Percentiles rank a stretch among this genome's conserved stretches.
These are phyloP conservation scores for Pleoardoris graminearum DNA, from an alignment of 2,329 filamentous ascomycete genomes.

Conservation along the genomic window DNA sequence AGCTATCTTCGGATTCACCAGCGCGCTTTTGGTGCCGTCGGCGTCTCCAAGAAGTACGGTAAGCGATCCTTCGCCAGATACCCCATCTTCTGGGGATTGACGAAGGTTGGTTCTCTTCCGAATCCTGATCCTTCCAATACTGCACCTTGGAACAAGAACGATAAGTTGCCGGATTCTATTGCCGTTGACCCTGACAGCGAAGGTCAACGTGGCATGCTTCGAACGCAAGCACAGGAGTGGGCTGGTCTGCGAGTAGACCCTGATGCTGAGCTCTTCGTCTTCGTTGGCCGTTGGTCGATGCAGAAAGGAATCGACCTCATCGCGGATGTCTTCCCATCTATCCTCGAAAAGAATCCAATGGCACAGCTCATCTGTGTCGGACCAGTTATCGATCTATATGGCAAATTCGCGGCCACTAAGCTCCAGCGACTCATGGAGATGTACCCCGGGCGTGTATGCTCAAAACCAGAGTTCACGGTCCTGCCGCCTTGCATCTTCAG, in stretches of 20 bases:
- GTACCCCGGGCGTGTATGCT: conserved; percentile 67
- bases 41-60: conserved; percentile 70
- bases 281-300: conserved; percentile 70
- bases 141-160: conserved; percentile 61
- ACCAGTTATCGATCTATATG: conserved; percentile 69
- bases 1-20: conserved; percentile 69
- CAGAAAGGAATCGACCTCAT: conserved; percentile 72
- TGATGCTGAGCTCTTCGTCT: conserved; percentile 66
- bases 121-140: conserved; percentile 69
- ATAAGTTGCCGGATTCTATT: conserved; percentile 55
- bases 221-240: conserved; percentile 68
- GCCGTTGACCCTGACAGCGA: conserved; percentile 60
- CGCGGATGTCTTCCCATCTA: conserved; percentile 66
- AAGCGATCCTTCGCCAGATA: conserved; percentile 68
- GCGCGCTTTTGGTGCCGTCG: conserved; percentile 68
- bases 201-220: conserved; percentile 56
- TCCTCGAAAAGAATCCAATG: conserved; percentile 63
- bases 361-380: conserved; percentile 66
- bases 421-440: conserved; percentile 65
- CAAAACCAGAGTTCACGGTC: conserved; percentile 69
- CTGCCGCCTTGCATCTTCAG: conserved; percentile 69
- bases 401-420: conserved; percentile 69
- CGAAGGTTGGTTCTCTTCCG: conserved; percentile 62
- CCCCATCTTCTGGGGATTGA: conserved; percentile 70
- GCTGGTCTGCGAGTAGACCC: conserved; percentile 65